A percentile compares a stretch with the other conserved stretches of the same genome.
Conservation (phyloP, 345 rosid species). For the Carallia brachiata region DNA sequence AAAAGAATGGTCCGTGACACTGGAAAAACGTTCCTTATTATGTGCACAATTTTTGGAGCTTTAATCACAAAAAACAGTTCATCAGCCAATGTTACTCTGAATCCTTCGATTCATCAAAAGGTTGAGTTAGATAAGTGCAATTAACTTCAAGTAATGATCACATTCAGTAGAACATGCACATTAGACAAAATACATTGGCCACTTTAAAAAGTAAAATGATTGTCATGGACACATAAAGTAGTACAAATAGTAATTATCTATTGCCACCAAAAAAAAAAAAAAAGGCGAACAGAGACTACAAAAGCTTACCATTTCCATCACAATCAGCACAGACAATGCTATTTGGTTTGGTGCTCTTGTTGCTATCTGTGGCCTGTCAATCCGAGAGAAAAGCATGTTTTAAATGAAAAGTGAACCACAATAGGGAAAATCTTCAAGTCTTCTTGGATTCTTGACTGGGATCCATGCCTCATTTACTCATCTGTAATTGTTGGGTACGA, state of each 20-base stretch:
- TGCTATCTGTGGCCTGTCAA: conserved; percentile 52
- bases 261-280: neutral
- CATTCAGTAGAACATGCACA: neutral
- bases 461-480: neutral
- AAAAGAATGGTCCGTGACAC: no score
- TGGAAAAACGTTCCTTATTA: neutral
- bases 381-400: conserved; percentile 11
- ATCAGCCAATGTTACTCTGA: neutral
- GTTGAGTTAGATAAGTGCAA: neutral
- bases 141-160: neutral
- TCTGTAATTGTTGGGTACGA: neutral
- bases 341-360: conserved; percentile 35
- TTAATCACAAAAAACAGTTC: neutral
- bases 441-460: conserved; percentile 1
- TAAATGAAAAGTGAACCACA: neutral
- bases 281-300: neutral
- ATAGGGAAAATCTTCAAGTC: neutral
- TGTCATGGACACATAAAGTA: neutral
- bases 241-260: neutral
- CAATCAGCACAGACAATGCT: conserved; percentile 78
- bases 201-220: neutral
- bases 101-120: neutral
- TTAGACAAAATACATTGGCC: no score
- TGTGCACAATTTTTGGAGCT: neutral
- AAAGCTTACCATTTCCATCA: conserved; percentile 37